These are phyloP conservation scores for Mycena haematopus DNA, from an alignment of 768 basidiomycete species.

Conservation along the genomic window DNA sequence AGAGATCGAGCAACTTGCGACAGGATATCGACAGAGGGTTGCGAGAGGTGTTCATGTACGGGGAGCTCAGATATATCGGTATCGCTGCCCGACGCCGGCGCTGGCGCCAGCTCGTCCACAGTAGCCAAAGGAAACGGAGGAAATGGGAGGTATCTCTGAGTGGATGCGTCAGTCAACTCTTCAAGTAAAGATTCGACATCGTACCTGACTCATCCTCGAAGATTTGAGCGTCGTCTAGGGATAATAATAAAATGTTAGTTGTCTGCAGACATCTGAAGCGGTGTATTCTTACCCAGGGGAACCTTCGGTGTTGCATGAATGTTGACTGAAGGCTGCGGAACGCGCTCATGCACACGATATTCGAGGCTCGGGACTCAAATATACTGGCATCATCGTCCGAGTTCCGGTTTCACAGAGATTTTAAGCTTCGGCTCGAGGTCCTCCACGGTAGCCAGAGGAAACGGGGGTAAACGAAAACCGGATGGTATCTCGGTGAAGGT, in stretches of 20 bases:
- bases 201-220: slow-evolving; percentile 6
- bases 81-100: background rate
- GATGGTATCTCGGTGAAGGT: slow-evolving; percentile 7
- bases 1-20: slow-evolving; percentile 18
- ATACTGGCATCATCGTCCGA: slow-evolving; percentile 14
- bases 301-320: slow-evolving; percentile 23
- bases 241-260: background rate
- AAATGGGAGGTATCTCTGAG: slow-evolving; percentile 12
- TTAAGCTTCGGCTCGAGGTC: background rate
- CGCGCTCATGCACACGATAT: slow-evolving; percentile 20
- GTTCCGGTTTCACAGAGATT: background rate
- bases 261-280: background rate
- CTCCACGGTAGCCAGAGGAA: slow-evolving; percentile 20
- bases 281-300: background rate
- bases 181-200: background rate
- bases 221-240: background rate
- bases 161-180: background rate
- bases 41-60: slow-evolving; percentile 19
- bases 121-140: slow-evolving; percentile 24
- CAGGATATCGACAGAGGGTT: slow-evolving; percentile 31
- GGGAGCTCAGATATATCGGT: slow-evolving; percentile 18
- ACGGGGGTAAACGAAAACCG: slow-evolving; percentile 25
- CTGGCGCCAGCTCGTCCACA: slow-evolving; percentile 5
- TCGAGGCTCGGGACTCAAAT: slow-evolving; percentile 16
- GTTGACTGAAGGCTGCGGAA: slow-evolving; percentile 24